Evolutionary conservation across 1,139 yeast species (phyloP).

Genomic region (Blastobotrys arbuscula): DNA sequence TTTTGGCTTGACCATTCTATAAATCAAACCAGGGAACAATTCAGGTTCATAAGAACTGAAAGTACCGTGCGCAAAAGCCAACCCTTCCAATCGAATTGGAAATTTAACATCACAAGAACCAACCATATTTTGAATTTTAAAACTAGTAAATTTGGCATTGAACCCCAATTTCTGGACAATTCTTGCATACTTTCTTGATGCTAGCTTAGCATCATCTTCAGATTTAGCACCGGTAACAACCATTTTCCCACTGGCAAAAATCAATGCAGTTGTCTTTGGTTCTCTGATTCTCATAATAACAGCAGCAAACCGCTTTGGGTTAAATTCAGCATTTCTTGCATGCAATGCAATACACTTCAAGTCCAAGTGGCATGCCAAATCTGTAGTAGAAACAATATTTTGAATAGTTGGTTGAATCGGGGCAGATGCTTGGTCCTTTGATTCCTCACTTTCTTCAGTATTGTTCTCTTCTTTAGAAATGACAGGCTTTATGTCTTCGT

Average conservation of each 20-base stretch:
- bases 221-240: conserved; percentile 99
- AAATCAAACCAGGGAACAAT: conserved; percentile 94
- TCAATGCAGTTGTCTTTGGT: conserved; percentile 96
- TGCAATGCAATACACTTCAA: conserved; percentile 95
- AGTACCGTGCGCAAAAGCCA: conserved; percentile 97
- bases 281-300: conserved; percentile 99
- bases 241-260: conserved; percentile 98
- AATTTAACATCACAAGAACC: conserved; percentile 97
- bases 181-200: conserved; percentile 96
- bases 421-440: conserved; percentile 14
- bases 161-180: conserved; percentile 97
- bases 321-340: conserved; percentile 97
- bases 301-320: conserved; percentile 84
- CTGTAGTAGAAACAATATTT: conserved; percentile 94
- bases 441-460: conserved; percentile 17
- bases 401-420: conserved; percentile 20
- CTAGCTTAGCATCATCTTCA: conserved; percentile 95
- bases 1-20: conserved; percentile 99
- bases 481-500: conserved; percentile 1
- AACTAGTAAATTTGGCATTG: conserved; percentile 86
- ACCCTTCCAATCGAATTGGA: conserved; percentile 95
- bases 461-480: conserved; percentile 13
- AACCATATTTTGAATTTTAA: conserved; percentile 95
- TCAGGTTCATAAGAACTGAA: conserved; percentile 99
- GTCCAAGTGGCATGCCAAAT: conserved; percentile 91